phyloP scores from a whole-genome alignment of 169 alveolate genomes.

The Perkinsus olseni region DNA sequence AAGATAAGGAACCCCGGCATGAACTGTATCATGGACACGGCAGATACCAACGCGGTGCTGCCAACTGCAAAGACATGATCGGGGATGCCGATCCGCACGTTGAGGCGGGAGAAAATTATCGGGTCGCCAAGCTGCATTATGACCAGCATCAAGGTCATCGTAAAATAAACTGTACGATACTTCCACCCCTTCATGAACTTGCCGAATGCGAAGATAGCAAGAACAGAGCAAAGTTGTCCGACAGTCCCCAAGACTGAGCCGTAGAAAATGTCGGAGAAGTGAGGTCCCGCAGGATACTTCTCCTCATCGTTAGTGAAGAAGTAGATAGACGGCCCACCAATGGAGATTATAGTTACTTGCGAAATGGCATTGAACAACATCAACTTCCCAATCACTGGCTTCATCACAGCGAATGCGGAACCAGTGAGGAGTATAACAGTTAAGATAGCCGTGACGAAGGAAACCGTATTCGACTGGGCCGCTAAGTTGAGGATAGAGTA shows the following conservation, averaged over 20 bases:
- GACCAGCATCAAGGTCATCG: background rate
- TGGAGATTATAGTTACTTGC: background rate
- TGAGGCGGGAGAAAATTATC: background rate
- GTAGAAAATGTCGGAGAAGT: background rate
- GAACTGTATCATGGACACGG: background rate
- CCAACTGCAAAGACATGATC: background rate
- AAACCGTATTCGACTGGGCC: background rate
- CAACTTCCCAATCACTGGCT: background rate
- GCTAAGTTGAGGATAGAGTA: background rate
- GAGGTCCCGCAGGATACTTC: background rate
- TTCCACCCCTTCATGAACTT: background rate
- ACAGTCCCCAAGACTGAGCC: background rate
- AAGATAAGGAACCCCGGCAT: background rate
- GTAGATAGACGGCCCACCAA: background rate
- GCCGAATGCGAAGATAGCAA: background rate
- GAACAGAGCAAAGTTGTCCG: background rate
- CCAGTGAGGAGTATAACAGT: background rate
- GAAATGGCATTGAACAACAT: background rate
- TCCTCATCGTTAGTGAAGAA: background rate
- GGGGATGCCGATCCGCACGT: background rate
- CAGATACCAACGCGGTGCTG: background rate
- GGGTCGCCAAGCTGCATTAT: background rate
- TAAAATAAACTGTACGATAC: background rate
- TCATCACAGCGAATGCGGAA: background rate
- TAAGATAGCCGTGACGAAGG: background rate